Evolutionary conservation across 192 early-diverging fungal species (phyloP), one percentile per base, ranked within the genome.

Genomic region (Entophlyctis helioformis): DNA sequence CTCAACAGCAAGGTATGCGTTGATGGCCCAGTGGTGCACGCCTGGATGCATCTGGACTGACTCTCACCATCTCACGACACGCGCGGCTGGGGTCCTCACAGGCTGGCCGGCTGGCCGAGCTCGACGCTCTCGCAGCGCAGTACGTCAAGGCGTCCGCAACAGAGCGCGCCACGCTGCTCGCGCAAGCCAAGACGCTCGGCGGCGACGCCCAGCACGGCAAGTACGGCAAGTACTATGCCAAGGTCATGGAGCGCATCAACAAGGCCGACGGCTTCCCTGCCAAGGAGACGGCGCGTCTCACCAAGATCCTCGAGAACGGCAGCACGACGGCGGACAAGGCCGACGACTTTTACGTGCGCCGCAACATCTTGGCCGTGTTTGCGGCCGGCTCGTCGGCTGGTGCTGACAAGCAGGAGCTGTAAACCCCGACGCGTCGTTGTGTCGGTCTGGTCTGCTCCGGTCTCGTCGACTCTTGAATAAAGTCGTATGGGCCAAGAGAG

Each of bases 161-260:
- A 24, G 69, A 67, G 37, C 69, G 66, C 46, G 53, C 54, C 20
- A 56, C 51, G 42, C 39, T 82, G n/a, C 48, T 79, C 25, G 47
- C 46, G 11, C 43, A 63, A 23, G 63, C 66, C 13, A 56, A 60
- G 36, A 45, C 2, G 29, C 38, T 44, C 29, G 28, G 7, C 5
- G 13, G 9, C 25, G 16, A 36, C 23, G 24, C 4, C 18, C 26
- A 56, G 42, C 46, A 45, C 51, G 51, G 53, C 53, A 67, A 54
- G 16, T 80, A 71, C 54, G 83, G 89, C 25, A 64, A 71, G 37
- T 95, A 91, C 72, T 98, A 98, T 53, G 60, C 66, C 56, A 96
- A 92, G 61, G 79, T 88, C 48, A 87, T 96, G 82, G 79, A 89
- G 62, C 94, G 95, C 69, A 73, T 84, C 43, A 43, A 60, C 41